Conservation (phyloP, 2,329 filamentous ascomycete genomes). For the Fusarium sp. region DNA sequence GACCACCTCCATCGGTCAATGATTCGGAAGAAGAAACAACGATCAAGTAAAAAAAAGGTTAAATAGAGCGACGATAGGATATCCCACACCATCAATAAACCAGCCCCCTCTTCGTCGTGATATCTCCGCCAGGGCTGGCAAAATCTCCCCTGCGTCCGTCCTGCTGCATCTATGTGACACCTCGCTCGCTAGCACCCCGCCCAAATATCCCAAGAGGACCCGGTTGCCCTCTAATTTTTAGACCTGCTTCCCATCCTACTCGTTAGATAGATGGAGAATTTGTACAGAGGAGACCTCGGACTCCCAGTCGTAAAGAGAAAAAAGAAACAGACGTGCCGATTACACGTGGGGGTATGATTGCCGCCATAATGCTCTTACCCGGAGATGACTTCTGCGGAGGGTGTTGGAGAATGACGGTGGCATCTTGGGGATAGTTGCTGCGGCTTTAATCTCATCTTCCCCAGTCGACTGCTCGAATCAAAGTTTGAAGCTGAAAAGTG, state of each 20-base stretch:
- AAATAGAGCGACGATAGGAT: constrained; percentile 48
- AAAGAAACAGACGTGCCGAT: constrained; percentile 38
- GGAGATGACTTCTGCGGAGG: constrained; percentile 13
- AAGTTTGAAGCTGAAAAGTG: constrained; percentile 42
- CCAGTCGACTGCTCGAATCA: constrained; percentile 43
- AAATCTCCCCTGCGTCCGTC: constrained; percentile 11
- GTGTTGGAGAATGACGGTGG: constrained; percentile 7
- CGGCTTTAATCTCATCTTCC: constrained; percentile 35
- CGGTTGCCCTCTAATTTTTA: constrained; percentile 37
- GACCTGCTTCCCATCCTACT: constrained; percentile 18
- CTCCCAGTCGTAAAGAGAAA: constrained; percentile 37
- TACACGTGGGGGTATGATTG: constrained; percentile 35
- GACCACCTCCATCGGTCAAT: constrained; percentile 34
- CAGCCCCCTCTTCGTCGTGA: constrained; percentile 30
- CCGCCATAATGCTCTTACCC: constrained; percentile 16
- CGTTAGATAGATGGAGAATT: constrained; percentile 18
- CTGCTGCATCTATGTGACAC: constrained; percentile 29
- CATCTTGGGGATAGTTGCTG: constrained; percentile 22
- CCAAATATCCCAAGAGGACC: constrained; percentile 38
- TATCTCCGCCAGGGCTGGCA: constrained; percentile 21
- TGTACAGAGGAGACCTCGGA: constrained; percentile 42
- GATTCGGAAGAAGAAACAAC: constrained; percentile 40
- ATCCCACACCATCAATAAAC: constrained; percentile 34
- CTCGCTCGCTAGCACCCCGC: constrained; percentile 32
- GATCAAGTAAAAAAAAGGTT: constrained; percentile 42